A percentile compares a stretch with the other conserved stretches of the same genome.
phyloP scores from a whole-genome alignment of 75 land plant genomes.

The Isoetes taiwanensis region DNA sequence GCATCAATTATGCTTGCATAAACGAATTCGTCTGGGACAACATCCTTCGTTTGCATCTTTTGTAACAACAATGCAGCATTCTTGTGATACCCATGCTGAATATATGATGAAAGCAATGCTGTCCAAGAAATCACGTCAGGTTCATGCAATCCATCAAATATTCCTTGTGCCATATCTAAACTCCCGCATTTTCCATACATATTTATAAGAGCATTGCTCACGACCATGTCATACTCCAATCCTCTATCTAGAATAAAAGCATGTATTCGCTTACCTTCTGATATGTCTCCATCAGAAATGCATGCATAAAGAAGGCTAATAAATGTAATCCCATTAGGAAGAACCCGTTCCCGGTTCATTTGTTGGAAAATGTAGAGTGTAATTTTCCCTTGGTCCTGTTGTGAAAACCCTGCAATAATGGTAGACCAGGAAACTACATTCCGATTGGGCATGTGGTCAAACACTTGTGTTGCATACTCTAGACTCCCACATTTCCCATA shows the following conservation, averaged over 20 bases:
- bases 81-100: conserved; percentile 30
- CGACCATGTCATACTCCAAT: conserved; percentile 21
- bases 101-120: conserved; percentile 34
- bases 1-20: conserved; percentile 55
- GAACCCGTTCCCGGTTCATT: background rate
- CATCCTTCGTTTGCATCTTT: conserved; percentile 38
- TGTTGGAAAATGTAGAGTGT: background rate
- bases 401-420: background rate
- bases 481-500: too few species aligned
- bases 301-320: conserved; percentile 3
- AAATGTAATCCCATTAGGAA: background rate
- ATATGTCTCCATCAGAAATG: too few species aligned
- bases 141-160: conserved; percentile 43
- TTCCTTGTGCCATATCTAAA: conserved; percentile 28
- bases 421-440: conserved; percentile 3
- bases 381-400: background rate
- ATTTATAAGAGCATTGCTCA: conserved; percentile 34
- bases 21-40: conserved; percentile 44
- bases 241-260: conserved; percentile 26
- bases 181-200: conserved; percentile 35
- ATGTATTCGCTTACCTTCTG: conserved; percentile 36
- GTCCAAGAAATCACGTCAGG: conserved; percentile 34
- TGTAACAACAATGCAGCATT: conserved; percentile 30
- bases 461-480: background rate
- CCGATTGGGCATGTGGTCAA: background rate